These are phyloP conservation scores for Cucurbita maxima DNA, from an alignment of 306 rosid species.

Conservation along the genomic window DNA sequence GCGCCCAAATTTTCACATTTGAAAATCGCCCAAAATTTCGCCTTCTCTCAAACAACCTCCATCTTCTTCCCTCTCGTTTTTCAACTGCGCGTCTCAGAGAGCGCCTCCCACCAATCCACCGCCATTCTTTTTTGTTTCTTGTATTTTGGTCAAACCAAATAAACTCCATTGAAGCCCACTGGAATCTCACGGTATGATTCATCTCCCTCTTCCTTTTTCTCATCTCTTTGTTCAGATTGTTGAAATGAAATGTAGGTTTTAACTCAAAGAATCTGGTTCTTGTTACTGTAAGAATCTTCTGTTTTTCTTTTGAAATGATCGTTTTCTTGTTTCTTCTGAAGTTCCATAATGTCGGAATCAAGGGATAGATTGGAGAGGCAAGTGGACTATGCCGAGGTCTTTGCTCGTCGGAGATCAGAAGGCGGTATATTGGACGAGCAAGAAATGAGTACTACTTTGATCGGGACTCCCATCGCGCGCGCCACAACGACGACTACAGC, in stretches of 20 bases:
- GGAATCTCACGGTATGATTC: neutral
- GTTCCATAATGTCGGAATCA: slow-evolving; percentile 43
- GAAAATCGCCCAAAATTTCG: neutral
- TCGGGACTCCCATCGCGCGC: slow-evolving; percentile 13
- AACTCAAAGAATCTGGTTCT: neutral
- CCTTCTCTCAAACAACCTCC: neutral
- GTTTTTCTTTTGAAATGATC: neutral
- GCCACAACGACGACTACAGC: neutral
- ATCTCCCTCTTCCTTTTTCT: neutral
- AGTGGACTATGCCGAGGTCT: slow-evolving; percentile 22
- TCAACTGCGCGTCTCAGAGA: neutral
- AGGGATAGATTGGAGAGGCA: slow-evolving; percentile 37
- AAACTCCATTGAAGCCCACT: neutral
- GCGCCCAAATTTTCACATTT: slow-evolving; percentile 1
- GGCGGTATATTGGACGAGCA: slow-evolving; percentile 1
- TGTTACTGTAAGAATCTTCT: neutral
- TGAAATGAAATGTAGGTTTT: neutral
- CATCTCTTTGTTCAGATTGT: neutral
- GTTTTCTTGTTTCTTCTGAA: neutral
- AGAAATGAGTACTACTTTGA: neutral
- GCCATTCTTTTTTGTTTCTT: neutral
- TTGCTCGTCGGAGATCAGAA: slow-evolving; percentile 21
- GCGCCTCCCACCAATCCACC: neutral
- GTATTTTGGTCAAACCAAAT: neutral
- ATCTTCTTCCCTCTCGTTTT: neutral